Evolutionary conservation across 2,329 filamentous ascomycete genomes (phyloP).

Genomic region (Leptosphaerulina australis): DNA sequence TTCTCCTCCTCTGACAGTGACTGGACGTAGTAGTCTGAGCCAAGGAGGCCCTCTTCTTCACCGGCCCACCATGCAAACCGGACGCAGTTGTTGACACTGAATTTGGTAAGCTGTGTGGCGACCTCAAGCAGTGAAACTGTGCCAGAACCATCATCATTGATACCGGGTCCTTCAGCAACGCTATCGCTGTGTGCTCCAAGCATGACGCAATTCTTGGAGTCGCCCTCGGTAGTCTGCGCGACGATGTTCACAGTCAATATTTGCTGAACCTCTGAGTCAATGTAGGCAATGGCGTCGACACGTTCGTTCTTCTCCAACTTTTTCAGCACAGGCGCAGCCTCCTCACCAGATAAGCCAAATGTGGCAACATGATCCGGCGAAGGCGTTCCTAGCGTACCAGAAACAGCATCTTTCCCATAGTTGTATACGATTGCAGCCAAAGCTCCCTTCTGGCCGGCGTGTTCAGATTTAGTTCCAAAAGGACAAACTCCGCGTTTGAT

Average conservation of each 20-base stretch:
- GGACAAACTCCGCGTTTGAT: conserved; percentile 73
- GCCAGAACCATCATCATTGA: conserved; percentile 52
- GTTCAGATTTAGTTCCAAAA: conserved; percentile 74
- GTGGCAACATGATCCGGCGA: conserved; percentile 66
- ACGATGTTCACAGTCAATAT: conserved; percentile 56
- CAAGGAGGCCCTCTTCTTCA: conserved; percentile 51
- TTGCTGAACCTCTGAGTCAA: conserved; percentile 57
- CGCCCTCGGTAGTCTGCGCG: conserved; percentile 48
- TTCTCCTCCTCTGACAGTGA: conserved; percentile 44
- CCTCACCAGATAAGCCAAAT: conserved; percentile 69
- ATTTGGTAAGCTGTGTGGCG: conserved; percentile 49
- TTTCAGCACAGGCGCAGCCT: conserved; percentile 62
- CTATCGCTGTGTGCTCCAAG: conserved; percentile 51
- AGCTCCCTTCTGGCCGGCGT: conserved; percentile 73
- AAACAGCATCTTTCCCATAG: conserved; percentile 64
- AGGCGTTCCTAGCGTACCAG: conserved; percentile 72
- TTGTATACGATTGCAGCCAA: conserved; percentile 78
- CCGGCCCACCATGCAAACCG: conserved; percentile 50
- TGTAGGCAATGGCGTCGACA: conserved; percentile 52
- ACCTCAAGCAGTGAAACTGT: conserved; percentile 50
- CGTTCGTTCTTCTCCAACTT: conserved; percentile 57
- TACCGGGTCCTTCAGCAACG: conserved; percentile 50
- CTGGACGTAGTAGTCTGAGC: conserved; percentile 49
- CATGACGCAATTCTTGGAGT: conserved; percentile 50
- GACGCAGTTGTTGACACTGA: conserved; percentile 49